These are phyloP conservation scores for Lojkania enalia DNA, from an alignment of 2,329 filamentous ascomycete genomes.

Conservation along the genomic window DNA sequence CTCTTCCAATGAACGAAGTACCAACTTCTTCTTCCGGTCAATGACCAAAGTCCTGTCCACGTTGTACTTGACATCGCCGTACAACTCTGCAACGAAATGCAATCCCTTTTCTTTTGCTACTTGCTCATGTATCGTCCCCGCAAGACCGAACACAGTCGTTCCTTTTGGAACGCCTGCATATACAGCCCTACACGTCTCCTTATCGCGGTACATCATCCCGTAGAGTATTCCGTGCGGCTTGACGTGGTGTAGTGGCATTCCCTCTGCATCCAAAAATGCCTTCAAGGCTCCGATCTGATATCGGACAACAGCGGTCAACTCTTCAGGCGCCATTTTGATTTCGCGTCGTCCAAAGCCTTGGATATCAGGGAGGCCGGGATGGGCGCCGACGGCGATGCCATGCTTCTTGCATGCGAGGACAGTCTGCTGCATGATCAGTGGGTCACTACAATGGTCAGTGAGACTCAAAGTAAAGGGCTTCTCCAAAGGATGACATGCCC, in stretches of 20 bases:
- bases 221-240: conserved; percentile 66
- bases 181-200: conserved; percentile 56
- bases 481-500: conserved; percentile 21
- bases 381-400: conserved; percentile 62
- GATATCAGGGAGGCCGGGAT: conserved; percentile 67
- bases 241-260: conserved; percentile 61
- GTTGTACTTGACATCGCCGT: conserved; percentile 61
- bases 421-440: conserved; percentile 65
- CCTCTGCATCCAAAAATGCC: conserved; percentile 61
- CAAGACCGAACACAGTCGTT: conserved; percentile 57
- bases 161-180: conserved; percentile 57
- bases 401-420: conserved; percentile 61
- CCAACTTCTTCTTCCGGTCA: conserved; percentile 61
- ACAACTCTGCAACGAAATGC: conserved; percentile 59
- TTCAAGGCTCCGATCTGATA: conserved; percentile 68
- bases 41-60: conserved; percentile 56
- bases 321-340: conserved; percentile 61
- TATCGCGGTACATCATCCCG: conserved; percentile 59
- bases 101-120: conserved; percentile 57
- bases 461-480: not conserved
- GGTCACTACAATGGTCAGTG: conserved; percentile 50
- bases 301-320: conserved; percentile 60
- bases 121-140: conserved; percentile 59
- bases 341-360: conserved; percentile 66
- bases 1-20: not conserved